A percentile compares a stretch with the other conserved stretches of the same genome.
Conservation (phyloP, 805 yeast species). For the Candida schatavii region DNA sequence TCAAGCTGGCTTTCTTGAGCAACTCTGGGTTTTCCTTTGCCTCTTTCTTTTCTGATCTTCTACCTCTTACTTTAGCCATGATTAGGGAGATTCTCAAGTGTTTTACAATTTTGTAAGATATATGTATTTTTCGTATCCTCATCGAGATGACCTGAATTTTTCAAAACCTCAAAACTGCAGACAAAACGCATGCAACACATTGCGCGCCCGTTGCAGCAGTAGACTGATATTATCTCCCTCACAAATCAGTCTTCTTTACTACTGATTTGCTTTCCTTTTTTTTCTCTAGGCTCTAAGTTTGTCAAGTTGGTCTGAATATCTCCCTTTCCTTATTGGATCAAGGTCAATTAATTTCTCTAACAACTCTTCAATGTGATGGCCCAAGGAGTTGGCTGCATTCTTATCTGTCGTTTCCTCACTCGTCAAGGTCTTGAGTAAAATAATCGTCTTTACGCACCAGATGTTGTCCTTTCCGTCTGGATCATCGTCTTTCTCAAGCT, state of each 20-base stretch:
- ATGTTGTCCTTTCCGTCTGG: slow-evolving; percentile 50
- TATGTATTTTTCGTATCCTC: too few species aligned
- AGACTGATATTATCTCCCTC: too few species aligned
- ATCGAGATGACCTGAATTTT: too few species aligned
- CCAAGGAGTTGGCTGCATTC: slow-evolving; percentile 9
- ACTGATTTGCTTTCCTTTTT: too few species aligned
- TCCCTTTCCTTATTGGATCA: slow-evolving; percentile 65
- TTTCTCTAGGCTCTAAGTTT: background rate
- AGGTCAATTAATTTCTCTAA: slow-evolving; percentile 45
- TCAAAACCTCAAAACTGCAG: too few species aligned
- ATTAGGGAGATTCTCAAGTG: too few species aligned
- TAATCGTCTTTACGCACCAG: slow-evolving; percentile 72
- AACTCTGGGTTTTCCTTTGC: slow-evolving; percentile 14
- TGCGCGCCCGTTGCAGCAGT: too few species aligned
- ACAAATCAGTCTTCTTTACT: too few species aligned
- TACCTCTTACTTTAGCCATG: slow-evolving; percentile 35
- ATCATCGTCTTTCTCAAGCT: slow-evolving; percentile 67
- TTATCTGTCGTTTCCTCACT: slow-evolving; percentile 5
- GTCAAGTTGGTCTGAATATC: slow-evolving; percentile 47
- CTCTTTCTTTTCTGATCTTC: slow-evolving; percentile 36
- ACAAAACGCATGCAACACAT: too few species aligned
- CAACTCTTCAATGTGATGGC: slow-evolving; percentile 29
- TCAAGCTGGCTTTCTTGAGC: slow-evolving; percentile 1
- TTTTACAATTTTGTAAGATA: too few species aligned
- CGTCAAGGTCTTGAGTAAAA: slow-evolving; percentile 41